Conservation (phyloP, 108 stramenopile genomes). For the Nannochloropsis granulata region DNA sequence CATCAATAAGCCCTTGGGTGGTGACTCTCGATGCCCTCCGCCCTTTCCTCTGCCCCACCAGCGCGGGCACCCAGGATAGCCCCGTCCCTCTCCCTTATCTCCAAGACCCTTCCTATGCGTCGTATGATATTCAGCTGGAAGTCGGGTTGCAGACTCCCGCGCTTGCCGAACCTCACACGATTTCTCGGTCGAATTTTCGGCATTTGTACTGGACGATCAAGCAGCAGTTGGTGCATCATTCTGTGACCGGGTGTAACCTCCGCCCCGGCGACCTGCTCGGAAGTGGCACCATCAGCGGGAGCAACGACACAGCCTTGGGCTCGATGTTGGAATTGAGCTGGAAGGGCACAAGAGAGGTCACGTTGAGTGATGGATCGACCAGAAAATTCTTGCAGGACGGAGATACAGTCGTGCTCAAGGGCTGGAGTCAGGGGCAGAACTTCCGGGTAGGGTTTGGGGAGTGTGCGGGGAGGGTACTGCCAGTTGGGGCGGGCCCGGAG, state of each 20-base stretch:
- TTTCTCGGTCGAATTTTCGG: slow-evolving; percentile 55
- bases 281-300: slow-evolving; percentile 63
- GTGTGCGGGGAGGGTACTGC: slow-evolving; percentile 49
- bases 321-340: slow-evolving; percentile 73
- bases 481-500: slow-evolving; percentile 13
- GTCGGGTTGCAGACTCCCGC: slow-evolving; percentile 46
- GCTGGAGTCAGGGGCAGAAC: slow-evolving; percentile 48
- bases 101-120: slow-evolving; percentile 38
- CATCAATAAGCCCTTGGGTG: slow-evolving; percentile 74
- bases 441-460: slow-evolving; percentile 48
- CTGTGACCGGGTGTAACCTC: slow-evolving; percentile 72
- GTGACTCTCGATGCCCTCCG: slow-evolving; percentile 64
- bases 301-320: slow-evolving; percentile 46
- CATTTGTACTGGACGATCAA: slow-evolving; percentile 72
- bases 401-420: slow-evolving; percentile 63
- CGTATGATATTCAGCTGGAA: slow-evolving; percentile 55
- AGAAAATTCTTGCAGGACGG: slow-evolving; percentile 72
- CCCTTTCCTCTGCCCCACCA: slow-evolving; percentile 45
- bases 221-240: slow-evolving; percentile 78
- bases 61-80: slow-evolving; percentile 36
- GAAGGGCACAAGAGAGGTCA: slow-evolving; percentile 55
- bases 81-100: slow-evolving; percentile 60
- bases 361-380: slow-evolving; percentile 33
- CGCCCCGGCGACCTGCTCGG: slow-evolving; percentile 67
- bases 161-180: slow-evolving; percentile 23